Evolutionary conservation across 352 stramenopile genomes (phyloP).

Genomic region (Phytophthora lateralis): DNA sequence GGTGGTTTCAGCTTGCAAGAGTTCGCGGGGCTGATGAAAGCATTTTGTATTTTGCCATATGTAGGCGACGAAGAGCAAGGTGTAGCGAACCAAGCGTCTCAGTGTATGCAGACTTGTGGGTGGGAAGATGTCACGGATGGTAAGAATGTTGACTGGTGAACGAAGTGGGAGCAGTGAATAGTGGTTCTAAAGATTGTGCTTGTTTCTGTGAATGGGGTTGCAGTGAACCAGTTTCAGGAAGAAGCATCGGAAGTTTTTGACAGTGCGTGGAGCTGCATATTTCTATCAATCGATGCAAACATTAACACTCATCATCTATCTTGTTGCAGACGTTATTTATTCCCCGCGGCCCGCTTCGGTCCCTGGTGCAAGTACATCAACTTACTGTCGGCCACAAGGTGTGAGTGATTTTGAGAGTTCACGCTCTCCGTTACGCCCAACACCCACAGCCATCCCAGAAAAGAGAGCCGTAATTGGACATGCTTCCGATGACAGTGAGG

Average conservation of each 20-base stretch:
- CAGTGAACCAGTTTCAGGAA: slow-evolving; percentile 55
- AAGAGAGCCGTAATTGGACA: slow-evolving; percentile 2
- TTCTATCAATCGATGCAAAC: slow-evolving; percentile 27
- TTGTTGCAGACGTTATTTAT: slow-evolving; percentile 65
- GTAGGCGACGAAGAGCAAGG: slow-evolving; percentile 20
- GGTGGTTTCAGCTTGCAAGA: neutral
- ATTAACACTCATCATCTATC: slow-evolving; percentile 6
- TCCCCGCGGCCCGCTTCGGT: slow-evolving; percentile 20
- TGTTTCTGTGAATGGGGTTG: slow-evolving; percentile 18
- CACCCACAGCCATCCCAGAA: slow-evolving; percentile 10
- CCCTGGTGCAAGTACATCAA: slow-evolving; percentile 8
- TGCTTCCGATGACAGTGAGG: slow-evolving; percentile 41
- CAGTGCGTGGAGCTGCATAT: slow-evolving; percentile 46
- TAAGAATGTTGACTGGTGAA: slow-evolving; percentile 19
- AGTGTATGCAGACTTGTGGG: slow-evolving; percentile 35
- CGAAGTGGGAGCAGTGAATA: slow-evolving; percentile 7
- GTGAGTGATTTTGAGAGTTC: slow-evolving; percentile 7
- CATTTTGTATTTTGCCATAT: neutral
- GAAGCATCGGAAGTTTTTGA: slow-evolving; percentile 77
- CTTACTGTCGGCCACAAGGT: slow-evolving; percentile 6
- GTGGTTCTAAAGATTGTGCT: slow-evolving; percentile 19
- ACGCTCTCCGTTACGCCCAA: slow-evolving; percentile 5
- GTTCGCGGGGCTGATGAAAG: slow-evolving; percentile 1
- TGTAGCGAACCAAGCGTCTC: slow-evolving; percentile 24
- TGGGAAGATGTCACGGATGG: slow-evolving; percentile 45